Evolutionary conservation across 177 flowering plant species (phyloP).

Genomic region (Vitis hybrid): DNA sequence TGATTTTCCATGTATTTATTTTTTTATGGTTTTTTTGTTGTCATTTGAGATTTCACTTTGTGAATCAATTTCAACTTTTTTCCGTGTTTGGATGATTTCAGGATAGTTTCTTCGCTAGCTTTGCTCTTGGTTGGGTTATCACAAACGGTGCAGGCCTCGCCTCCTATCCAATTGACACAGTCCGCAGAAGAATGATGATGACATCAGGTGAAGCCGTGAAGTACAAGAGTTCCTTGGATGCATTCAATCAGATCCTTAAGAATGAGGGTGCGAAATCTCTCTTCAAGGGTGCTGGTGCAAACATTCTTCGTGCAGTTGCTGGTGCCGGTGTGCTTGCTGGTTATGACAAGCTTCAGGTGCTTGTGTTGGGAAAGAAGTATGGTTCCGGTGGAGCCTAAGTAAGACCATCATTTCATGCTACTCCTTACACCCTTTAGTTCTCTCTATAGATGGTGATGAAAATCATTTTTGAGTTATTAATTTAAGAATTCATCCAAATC

Average conservation of each 20-base stretch:
- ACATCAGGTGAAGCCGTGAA: slow-evolving; percentile 93
- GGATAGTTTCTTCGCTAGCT: slow-evolving; percentile 97
- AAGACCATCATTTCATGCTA: background rate
- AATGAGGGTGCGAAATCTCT: slow-evolving; percentile 86
- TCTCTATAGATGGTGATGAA: slow-evolving; percentile 55
- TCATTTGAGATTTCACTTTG: background rate
- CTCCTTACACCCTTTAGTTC: background rate
- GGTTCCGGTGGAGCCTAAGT: slow-evolving; percentile 78
- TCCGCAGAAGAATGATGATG: slow-evolving; percentile 97
- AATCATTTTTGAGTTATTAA: slow-evolving; percentile 18
- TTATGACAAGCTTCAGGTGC: slow-evolving; percentile 84
- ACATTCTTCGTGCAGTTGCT: slow-evolving; percentile 90
- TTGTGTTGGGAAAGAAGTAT: slow-evolving; percentile 83
- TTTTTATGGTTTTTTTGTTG: background rate
- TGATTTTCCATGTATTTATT: background rate
- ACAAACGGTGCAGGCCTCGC: slow-evolving; percentile 93
- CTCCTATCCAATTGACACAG: slow-evolving; percentile 89
- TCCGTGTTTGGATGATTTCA: slow-evolving; percentile 28
- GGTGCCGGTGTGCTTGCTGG: slow-evolving; percentile 97
- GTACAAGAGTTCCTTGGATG: slow-evolving; percentile 85
- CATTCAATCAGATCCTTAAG: slow-evolving; percentile 70
- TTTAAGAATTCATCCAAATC: background rate
- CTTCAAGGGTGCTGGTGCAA: slow-evolving; percentile 95
- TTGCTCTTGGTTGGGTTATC: slow-evolving; percentile 88
- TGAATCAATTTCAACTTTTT: background rate